phyloP scores from a whole-genome alignment of 2,329 filamentous ascomycete species.

The Colletotrichum gloeosporioides region DNA sequence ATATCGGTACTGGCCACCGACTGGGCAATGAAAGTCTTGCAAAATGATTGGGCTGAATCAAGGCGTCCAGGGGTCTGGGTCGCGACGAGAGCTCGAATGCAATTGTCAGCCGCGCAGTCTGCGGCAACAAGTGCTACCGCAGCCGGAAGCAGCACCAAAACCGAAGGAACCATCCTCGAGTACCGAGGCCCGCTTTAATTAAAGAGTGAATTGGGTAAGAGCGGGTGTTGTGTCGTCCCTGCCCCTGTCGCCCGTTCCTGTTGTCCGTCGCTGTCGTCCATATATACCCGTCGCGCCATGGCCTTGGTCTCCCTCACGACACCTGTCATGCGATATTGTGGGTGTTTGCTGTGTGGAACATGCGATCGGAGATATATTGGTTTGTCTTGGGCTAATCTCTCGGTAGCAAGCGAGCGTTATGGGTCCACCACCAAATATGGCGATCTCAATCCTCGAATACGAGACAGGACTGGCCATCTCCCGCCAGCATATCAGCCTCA shows the following conservation, averaged over 20 bases:
- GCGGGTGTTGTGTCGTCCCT: not conserved
- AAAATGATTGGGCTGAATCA: constrained; percentile 33
- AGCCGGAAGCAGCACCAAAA: not conserved
- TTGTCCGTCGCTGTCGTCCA: not conserved
- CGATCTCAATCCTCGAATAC: not conserved
- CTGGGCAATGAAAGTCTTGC: constrained; percentile 14
- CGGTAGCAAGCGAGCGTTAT: not conserved
- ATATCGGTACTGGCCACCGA: not conserved
- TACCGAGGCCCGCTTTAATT: not conserved
- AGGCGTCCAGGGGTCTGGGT: constrained; percentile 35
- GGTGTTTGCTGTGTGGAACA: not conserved
- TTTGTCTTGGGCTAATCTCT: not conserved
- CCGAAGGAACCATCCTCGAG: not conserved
- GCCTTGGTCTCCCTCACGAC: not conserved
- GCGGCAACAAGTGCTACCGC: not conserved
- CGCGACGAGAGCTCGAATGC: constrained; percentile 37
- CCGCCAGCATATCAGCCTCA: not conserved
- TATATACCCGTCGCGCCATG: not conserved
- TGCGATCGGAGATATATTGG: not conserved
- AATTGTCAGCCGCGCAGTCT: constrained; percentile 37
- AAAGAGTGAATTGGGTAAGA: not conserved
- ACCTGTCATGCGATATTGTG: not conserved
- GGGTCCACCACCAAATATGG: not conserved
- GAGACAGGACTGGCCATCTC: not conserved
- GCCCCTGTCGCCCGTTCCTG: not conserved